Base-by-base conservation (phyloP, 768 basidiomycete species). In the Russula ochroleuca region DNA sequence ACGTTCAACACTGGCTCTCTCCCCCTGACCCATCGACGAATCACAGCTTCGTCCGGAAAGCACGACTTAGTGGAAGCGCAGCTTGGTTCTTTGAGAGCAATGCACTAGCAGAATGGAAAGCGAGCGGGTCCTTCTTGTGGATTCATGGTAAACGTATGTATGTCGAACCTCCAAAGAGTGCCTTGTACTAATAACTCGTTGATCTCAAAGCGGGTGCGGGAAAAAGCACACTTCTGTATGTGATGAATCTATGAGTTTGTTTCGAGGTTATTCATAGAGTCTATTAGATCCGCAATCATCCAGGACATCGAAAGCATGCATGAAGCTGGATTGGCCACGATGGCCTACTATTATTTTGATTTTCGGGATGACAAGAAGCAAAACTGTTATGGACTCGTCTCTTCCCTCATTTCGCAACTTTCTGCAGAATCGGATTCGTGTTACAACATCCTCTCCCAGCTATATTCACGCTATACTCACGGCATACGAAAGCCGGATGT, bases 291-390 rank as follows among this genome's bases (percentile, higher is more conserved):
- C 0, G 53, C 53, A 2, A 48, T 62, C 8, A 49, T 62, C 19
- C 31, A 62, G 10, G 53, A 62, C 6, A 17, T 62, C 15, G 9
- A 15, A 2, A 13, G 23, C 25, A 33, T 41, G 23, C 35, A 45
- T 8, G 37, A 17, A 25, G 45, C 43, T 1, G 59, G 59, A 25
- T n/a, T 61, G 17, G 59, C 59, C 2, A 43, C 51, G 17, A 43
- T 61, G 51, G 61, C 35, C 5, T 62, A 62, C 13, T 62, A 55
- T 35, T 61, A 61, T 17, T 61, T 50, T 21, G 60, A 61, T 23
- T 61, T 61, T 43, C 25, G 60, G 5, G 60, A 61, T 15, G 23
- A 7, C 31, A 15, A 37, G 9, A 61, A 61, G 11, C 60, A 61
- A 31, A 19, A 61, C 8, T 41, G n/a, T 23, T 41, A 43, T 17